A percentile compares a stretch with the other conserved stretches of the same genome.
These are phyloP conservation scores for Pisolithus microcarpus DNA, from an alignment of 768 basidiomycete species.

Conservation along the genomic window DNA sequence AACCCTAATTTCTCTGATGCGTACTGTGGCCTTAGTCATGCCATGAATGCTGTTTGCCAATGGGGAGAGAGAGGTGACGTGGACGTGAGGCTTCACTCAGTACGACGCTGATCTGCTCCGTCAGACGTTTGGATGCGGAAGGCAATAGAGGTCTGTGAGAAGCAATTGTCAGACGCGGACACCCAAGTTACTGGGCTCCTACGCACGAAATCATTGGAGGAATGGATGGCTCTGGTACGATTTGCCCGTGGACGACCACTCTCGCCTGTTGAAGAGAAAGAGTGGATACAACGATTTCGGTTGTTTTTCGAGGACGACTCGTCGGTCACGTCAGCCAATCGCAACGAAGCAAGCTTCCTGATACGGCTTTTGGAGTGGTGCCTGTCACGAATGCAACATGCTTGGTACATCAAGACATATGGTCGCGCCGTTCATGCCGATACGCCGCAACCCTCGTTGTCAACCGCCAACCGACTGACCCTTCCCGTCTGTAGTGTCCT, in stretches of 20 bases:
- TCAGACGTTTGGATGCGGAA: conserved; percentile 31
- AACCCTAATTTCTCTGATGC: conserved; percentile 43
- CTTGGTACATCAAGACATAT: conserved; percentile 35
- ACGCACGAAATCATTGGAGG: conserved; percentile 18
- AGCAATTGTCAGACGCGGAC: conserved; percentile 30
- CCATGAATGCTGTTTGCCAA: conserved; percentile 41
- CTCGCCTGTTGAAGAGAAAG: conserved; percentile 14
- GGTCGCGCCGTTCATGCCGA: conserved; percentile 23
- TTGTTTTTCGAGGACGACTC: conserved; percentile 22
- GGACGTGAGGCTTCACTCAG: conserved; percentile 8
- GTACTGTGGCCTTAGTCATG: conserved; percentile 40
- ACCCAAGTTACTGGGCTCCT: conserved; percentile 27
- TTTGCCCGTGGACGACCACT: conserved; percentile 22
- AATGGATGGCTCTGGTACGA: conserved; percentile 34
- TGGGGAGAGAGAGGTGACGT: conserved; percentile 33
- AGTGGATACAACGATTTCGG: conserved; percentile 27
- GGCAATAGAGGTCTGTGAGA: conserved; percentile 30
- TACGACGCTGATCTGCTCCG: conserved; percentile 2
- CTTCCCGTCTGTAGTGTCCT: conserved; percentile 16
- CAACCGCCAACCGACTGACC: conserved; percentile 3
- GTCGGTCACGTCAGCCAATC: conserved; percentile 10
- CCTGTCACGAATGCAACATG: conserved; percentile 34
- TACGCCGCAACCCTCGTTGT: conserved; percentile 2
- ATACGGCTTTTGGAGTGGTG: conserved; percentile 40
- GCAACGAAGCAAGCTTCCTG: conserved; percentile 38